Conservation (phyloP, 2,329 filamentous ascomycete species). For the Escovopsis sp. region DNA sequence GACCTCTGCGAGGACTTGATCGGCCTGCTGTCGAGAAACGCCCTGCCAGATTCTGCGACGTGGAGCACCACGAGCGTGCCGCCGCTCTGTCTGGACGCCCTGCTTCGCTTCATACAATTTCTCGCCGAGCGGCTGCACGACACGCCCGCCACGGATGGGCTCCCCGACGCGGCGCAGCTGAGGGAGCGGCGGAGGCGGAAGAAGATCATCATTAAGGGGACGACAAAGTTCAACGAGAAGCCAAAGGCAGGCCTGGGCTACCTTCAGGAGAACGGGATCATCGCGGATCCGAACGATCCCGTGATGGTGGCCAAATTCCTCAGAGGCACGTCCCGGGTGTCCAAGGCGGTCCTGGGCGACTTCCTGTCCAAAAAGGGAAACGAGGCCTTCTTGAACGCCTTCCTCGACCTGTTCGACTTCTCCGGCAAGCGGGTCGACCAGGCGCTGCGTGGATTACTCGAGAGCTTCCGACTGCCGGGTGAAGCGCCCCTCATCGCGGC, state of each 20-base stretch:
- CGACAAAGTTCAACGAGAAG: conserved; percentile 86
- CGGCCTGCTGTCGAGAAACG: conserved; percentile 80
- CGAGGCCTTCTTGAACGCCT: conserved; percentile 68
- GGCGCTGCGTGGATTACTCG: conserved; percentile 71
- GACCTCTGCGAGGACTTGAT: conserved; percentile 95
- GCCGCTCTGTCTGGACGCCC: conserved; percentile 79
- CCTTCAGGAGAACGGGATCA: conserved; percentile 72
- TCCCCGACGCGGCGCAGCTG: conserved; percentile 49
- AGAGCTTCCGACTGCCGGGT: conserved; percentile 84
- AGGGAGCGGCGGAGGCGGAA: conserved; percentile 64
- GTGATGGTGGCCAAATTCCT: conserved; percentile 73
- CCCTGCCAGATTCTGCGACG: conserved; percentile 89
- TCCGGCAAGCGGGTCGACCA: conserved; percentile 75
- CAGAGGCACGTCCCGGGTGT: conserved; percentile 71
- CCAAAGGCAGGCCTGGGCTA: conserved; percentile 81
- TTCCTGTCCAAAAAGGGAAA: conserved; percentile 86
- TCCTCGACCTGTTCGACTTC: conserved; percentile 82
- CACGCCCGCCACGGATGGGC: conserved; percentile 44
- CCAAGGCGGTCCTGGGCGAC: conserved; percentile 82
- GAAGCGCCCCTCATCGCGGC: conserved; percentile 87
- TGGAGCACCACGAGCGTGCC: conserved; percentile 99
- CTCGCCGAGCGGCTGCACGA: conserved; percentile 76
- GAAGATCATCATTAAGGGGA: conserved; percentile 74
- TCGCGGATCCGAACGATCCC: conserved; percentile 58
- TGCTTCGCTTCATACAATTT: conserved; percentile 82